Base-by-base conservation (phyloP, 2,329 filamentous ascomycete species). In the Colletotrichum lini region DNA sequence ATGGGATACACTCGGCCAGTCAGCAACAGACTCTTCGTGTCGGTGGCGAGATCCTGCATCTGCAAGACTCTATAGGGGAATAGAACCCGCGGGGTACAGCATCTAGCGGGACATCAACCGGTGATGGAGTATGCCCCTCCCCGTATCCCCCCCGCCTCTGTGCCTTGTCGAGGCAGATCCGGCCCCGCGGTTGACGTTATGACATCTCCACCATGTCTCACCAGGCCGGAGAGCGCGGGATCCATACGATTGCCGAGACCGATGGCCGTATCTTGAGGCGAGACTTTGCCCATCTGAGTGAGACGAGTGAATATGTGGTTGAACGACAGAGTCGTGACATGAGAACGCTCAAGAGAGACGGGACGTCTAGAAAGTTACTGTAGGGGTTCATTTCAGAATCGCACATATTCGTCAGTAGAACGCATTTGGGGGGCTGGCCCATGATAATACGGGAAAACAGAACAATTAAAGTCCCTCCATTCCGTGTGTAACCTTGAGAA, bases 121-220 rank as follows among this genome's bases (percentile, higher is more conserved):
- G 12, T 38, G 30, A 35, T 13, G 42, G 30, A n/a, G 30, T 5
- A 45, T 16, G 13, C n/a, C 47, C 60, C 65, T 26, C 26, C 35
- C 58, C 65, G 52, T 42, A 67, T 50, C 49, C 63, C 18, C 26
- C 26, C 4, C 26, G 26, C 26, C 26, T 26, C 26, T 26, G 44
- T 21, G 23, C 30, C 40, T 38, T 50, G 26, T 57, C 49, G 66
- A 61, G 8, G 50, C 66, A 52, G 57, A 45, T 64, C 42, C 45
- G 18, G 52, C 35, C 60, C 53, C 60, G 40, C 52, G 52, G 52
- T 64, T 69, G 61, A 69, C 61, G 58, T 58, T 42, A 30, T 52
- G 40, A n/a, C 45, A 35, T 44, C 50, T 42, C 40, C 53, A 64
- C 50, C n/a, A 13, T 16, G 21, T n/a, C 9, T 58, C 1, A 50